These are phyloP conservation scores for Phytophthora colocasiae DNA, from an alignment of 352 stramenopile species.

Conservation along the genomic window DNA sequence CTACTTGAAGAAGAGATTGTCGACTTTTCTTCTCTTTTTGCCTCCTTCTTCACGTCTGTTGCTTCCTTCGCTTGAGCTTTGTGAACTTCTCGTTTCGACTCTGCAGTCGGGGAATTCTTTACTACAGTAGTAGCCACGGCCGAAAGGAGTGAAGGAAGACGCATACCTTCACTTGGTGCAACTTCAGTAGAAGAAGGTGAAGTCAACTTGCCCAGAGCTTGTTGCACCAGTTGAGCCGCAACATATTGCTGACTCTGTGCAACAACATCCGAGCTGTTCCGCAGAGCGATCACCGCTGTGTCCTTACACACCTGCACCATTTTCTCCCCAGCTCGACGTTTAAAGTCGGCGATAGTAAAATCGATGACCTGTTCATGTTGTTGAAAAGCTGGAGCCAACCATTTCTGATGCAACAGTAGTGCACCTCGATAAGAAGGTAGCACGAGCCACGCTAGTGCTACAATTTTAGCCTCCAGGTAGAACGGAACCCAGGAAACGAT, in stretches of 20 bases:
- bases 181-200: not conserved
- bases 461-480: slow-evolving; percentile 80
- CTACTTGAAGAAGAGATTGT: slow-evolving; percentile 11
- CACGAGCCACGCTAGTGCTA: slow-evolving; percentile 73
- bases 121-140: slow-evolving; percentile 7
- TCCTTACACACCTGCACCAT: slow-evolving; percentile 75
- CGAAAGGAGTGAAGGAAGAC: slow-evolving; percentile 25
- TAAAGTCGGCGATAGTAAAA: slow-evolving; percentile 57
- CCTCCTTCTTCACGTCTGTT: slow-evolving; percentile 19
- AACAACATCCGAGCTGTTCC: slow-evolving; percentile 65
- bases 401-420: slow-evolving; percentile 58
- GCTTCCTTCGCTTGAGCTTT: slow-evolving; percentile 6
- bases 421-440: slow-evolving; percentile 63
- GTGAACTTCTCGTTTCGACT: not conserved
- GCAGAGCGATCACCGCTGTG: slow-evolving; percentile 62
- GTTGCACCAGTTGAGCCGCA: slow-evolving; percentile 68
- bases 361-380: slow-evolving; percentile 76
- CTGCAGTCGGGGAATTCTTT: slow-evolving; percentile 4
- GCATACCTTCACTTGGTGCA: slow-evolving; percentile 15
- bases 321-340: slow-evolving; percentile 69
- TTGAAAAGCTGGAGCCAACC: slow-evolving; percentile 70
- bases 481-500: slow-evolving; percentile 70
- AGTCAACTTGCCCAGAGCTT: slow-evolving; percentile 53
- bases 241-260: slow-evolving; percentile 73
- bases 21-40: slow-evolving; percentile 23